phyloP scores from a whole-genome alignment of 768 basidiomycete species.

The Psilocybe azurescens region DNA sequence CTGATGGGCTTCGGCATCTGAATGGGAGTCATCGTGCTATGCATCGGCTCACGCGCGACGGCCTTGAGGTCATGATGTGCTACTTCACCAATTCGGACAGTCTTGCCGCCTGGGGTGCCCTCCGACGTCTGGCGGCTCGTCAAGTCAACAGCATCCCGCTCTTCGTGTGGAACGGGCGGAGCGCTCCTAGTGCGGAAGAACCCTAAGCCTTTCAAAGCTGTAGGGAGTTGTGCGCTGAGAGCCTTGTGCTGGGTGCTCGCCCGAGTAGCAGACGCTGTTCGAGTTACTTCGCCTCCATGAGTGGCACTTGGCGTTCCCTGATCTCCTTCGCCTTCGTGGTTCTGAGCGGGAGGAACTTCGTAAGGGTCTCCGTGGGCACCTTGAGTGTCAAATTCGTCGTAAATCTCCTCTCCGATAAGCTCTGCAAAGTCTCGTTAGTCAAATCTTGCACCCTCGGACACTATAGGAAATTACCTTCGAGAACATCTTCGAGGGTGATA shows the following conservation, averaged over 20 bases:
- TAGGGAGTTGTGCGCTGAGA: slow-evolving; percentile 36
- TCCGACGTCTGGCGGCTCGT: slow-evolving; percentile 11
- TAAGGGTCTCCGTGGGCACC: slow-evolving; percentile 64
- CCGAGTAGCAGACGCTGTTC: slow-evolving; percentile 23
- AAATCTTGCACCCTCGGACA: neutral
- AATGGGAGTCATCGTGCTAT: slow-evolving; percentile 11
- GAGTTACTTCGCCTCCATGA: slow-evolving; percentile 9
- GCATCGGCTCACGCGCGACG: neutral
- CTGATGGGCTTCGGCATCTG: slow-evolving; percentile 27
- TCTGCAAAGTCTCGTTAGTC: slow-evolving; percentile 45
- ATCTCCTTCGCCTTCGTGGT: slow-evolving; percentile 5
- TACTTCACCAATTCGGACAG: slow-evolving; percentile 16
- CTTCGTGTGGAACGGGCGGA: slow-evolving; percentile 56
- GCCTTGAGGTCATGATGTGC: neutral
- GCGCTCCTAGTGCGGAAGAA: slow-evolving; percentile 64
- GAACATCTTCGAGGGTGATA: slow-evolving; percentile 91
- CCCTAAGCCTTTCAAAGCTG: slow-evolving; percentile 49
- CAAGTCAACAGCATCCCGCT: slow-evolving; percentile 11
- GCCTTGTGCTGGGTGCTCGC: neutral
- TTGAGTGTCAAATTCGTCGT: slow-evolving; percentile 87
- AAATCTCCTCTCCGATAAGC: slow-evolving; percentile 92
- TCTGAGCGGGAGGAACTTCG: slow-evolving; percentile 33
- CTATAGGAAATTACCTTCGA: slow-evolving; percentile 65
- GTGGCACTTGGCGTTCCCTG: neutral
- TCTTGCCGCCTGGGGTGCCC: slow-evolving; percentile 9